These are phyloP conservation scores for Colletotrichum cereale DNA, from an alignment of 2,329 filamentous ascomycete genomes.

Conservation along the genomic window DNA sequence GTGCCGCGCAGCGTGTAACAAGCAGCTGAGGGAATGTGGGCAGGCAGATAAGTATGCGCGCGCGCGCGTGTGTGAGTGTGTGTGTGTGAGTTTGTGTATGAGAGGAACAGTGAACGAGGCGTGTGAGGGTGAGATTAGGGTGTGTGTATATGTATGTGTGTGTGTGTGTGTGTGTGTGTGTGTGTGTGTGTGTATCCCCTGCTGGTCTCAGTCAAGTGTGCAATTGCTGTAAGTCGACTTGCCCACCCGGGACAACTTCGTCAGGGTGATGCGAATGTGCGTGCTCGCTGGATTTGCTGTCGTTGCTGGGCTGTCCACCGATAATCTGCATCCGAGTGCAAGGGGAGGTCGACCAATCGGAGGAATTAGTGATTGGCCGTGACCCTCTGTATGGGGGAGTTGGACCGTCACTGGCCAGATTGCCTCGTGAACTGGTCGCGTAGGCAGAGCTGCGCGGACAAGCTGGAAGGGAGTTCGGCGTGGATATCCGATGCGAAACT, in stretches of 20 bases:
- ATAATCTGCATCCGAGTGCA: slow-evolving; percentile 29
- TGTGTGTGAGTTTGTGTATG: slow-evolving; percentile 10
- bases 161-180: slow-evolving; percentile 1
- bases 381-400: slow-evolving; percentile 26
- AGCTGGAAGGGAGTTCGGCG: slow-evolving; percentile 28
- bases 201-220: slow-evolving; percentile 35
- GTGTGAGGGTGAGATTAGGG: slow-evolving; percentile 18
- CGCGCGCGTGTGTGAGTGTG: slow-evolving; percentile 9
- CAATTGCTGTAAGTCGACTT: slow-evolving; percentile 35
- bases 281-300: slow-evolving; percentile 32
- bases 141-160: not conserved
- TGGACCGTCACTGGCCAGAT: slow-evolving; percentile 15
- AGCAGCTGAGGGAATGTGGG: not conserved
- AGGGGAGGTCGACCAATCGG: slow-evolving; percentile 35
- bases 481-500: slow-evolving; percentile 37
- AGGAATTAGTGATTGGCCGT: slow-evolving; percentile 30
- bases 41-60: slow-evolving; percentile 21
- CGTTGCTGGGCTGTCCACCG: slow-evolving; percentile 33
- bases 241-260: slow-evolving; percentile 33
- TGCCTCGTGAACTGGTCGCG: slow-evolving; percentile 23
- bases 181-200: slow-evolving; percentile 25
- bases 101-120: slow-evolving; percentile 3
- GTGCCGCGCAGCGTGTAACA: slow-evolving; percentile 7
- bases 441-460: slow-evolving; percentile 14
- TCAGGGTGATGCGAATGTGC: slow-evolving; percentile 35